These are phyloP conservation scores for Corrigiola litoralis DNA, from an alignment of 179 eudicot genomes.

Conservation along the genomic window DNA sequence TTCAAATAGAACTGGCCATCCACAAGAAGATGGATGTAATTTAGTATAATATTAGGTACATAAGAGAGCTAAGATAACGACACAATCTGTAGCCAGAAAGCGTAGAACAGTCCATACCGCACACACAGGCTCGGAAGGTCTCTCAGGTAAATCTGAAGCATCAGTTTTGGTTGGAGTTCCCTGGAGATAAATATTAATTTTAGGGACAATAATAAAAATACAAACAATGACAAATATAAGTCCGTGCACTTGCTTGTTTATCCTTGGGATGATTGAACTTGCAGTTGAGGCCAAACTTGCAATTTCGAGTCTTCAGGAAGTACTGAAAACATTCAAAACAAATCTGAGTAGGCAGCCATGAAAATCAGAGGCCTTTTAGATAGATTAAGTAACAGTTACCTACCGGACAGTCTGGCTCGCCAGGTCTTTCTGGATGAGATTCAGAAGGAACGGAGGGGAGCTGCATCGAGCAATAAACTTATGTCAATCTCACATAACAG, in stretches of 20 bases:
- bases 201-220: conserved; percentile 5
- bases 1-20: conserved; percentile 78
- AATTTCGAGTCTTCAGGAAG: conserved; percentile 84
- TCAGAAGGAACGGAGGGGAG: conserved; percentile 54
- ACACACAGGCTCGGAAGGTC: conserved; percentile 92
- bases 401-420: conserved; percentile 97
- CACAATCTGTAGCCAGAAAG: not conserved
- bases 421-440: conserved; percentile 86
- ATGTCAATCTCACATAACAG: conserved; percentile 6
- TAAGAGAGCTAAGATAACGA: not conserved
- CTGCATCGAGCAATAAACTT: conserved; percentile 31
- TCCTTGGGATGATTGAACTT: conserved; percentile 93
- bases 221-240: conserved; percentile 3
- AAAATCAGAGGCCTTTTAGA: conserved; percentile 8
- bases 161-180: conserved; percentile 34
- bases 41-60: not conserved
- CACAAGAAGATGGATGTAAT: conserved; percentile 16
- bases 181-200: conserved; percentile 35
- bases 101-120: conserved; percentile 46
- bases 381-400: conserved; percentile 5
- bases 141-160: conserved; percentile 60
- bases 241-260: conserved; percentile 18
- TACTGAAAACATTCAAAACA: conserved; percentile 39
- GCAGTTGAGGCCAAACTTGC: conserved; percentile 89
- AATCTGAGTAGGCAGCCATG: conserved; percentile 6